Conservation (phyloP, 2,329 filamentous ascomycete genomes). For the Sporothrix brunneoviolacea region DNA sequence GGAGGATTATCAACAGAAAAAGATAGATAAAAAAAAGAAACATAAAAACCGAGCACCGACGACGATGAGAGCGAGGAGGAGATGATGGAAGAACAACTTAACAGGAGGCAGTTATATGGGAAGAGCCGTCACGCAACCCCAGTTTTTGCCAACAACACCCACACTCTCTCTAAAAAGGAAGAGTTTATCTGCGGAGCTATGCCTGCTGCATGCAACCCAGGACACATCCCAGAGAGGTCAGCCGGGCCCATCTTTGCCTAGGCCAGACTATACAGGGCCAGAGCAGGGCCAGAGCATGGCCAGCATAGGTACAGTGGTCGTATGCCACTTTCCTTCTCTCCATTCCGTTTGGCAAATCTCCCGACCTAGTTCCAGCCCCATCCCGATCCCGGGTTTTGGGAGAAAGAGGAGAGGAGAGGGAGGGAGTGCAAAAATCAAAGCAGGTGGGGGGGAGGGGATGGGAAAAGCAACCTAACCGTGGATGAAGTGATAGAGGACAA, state of each 20-base stretch:
- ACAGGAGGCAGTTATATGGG: not conserved
- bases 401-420: not conserved
- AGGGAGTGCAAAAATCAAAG: not conserved
- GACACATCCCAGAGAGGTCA: no score
- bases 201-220: no score
- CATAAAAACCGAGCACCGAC: not conserved
- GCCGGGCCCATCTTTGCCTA: no score
- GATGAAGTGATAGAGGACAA: not conserved
- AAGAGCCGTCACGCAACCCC: slow-evolving; percentile 2
- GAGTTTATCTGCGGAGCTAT: no score
- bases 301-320: no score
- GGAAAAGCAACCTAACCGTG: not conserved
- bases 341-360: no score
- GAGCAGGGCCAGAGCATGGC: no score
- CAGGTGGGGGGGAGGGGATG: not conserved
- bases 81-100: not conserved
- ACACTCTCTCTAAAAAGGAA: not conserved
- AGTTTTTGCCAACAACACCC: slow-evolving; percentile 8
- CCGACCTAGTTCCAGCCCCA: not conserved
- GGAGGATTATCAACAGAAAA: not conserved
- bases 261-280: no score
- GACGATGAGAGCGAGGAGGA: not conserved
- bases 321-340: no score
- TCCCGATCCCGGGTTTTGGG: not conserved
- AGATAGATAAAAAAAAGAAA: not conserved